Conservation (phyloP, 208 protist species). For the Wallacemonas sp. region DNA sequence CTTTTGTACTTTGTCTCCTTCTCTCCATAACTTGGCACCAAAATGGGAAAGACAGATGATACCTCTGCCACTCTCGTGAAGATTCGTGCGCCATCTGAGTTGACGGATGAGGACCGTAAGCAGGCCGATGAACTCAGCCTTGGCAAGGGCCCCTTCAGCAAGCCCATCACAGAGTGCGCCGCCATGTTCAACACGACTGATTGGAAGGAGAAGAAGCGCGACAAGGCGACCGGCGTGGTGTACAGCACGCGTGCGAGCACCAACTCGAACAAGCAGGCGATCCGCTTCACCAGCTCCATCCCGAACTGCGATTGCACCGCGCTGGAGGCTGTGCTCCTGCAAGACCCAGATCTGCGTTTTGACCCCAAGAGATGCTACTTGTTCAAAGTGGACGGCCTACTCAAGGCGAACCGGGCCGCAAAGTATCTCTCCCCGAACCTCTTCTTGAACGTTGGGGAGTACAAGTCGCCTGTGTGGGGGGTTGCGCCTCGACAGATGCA, state of each 20-base stretch:
- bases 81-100: conserved; percentile 17
- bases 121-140: conserved; percentile 20
- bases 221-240: conserved; percentile 12
- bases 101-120: conserved; percentile 25
- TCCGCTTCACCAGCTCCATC: conserved; percentile 34
- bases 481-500: conserved; percentile 39
- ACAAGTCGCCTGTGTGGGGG: conserved; percentile 26
- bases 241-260: conserved; percentile 22
- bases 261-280: conserved; percentile 23
- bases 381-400: conserved; percentile 32
- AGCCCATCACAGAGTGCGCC: conserved; percentile 13
- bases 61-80: neutral
- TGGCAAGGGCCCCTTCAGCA: conserved; percentile 22
- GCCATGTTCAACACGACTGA: conserved; percentile 13
- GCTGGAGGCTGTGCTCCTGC: conserved; percentile 30
- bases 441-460: conserved; percentile 27
- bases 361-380: conserved; percentile 32
- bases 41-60: conserved; percentile 17
- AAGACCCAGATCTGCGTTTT: conserved; percentile 29
- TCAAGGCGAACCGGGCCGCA: conserved; percentile 21
- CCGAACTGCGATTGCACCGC: conserved; percentile 33
- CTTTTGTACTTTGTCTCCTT: neutral
- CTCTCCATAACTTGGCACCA: neutral
- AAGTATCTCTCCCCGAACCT: conserved; percentile 30
- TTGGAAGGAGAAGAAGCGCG: conserved; percentile 21